Conservation (phyloP, 164 flowering plant species). For the Magnolia kwangsiensis region DNA sequence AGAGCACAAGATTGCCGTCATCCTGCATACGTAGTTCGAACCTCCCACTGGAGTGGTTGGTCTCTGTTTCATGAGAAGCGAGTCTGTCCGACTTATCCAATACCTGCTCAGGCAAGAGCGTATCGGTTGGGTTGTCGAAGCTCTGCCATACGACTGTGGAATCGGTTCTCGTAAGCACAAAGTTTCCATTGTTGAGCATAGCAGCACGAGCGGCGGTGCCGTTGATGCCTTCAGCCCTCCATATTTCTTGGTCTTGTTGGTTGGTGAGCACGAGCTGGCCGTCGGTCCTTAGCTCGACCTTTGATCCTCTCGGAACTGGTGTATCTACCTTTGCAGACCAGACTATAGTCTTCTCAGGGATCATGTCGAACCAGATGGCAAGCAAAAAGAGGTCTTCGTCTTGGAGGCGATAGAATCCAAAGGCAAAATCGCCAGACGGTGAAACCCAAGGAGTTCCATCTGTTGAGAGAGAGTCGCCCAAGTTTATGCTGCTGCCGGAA, state of each 20-base stretch:
- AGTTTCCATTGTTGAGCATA: slow-evolving; percentile 48
- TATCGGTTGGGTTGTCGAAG: slow-evolving; percentile 28
- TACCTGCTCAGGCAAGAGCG: slow-evolving; percentile 40
- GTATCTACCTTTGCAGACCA: slow-evolving; percentile 30
- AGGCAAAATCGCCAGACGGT: slow-evolving; percentile 35
- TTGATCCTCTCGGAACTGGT: slow-evolving; percentile 2
- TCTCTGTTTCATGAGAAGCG: slow-evolving; percentile 17
- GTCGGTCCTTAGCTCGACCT: not conserved
- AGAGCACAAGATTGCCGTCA: slow-evolving; percentile 38
- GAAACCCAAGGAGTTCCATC: slow-evolving; percentile 24
- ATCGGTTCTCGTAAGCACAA: slow-evolving; percentile 20
- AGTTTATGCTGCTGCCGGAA: slow-evolving; percentile 9
- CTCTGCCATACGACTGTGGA: slow-evolving; percentile 6
- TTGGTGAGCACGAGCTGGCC: not conserved
- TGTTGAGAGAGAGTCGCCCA: slow-evolving; percentile 28
- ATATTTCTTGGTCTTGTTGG: slow-evolving; percentile 6
- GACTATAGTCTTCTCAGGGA: slow-evolving; percentile 30
- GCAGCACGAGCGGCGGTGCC: slow-evolving; percentile 23
- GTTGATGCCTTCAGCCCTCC: not conserved
- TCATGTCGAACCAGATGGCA: slow-evolving; percentile 35
- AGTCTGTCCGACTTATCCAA: slow-evolving; percentile 13
- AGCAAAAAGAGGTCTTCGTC: slow-evolving; percentile 16
- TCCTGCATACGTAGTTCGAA: slow-evolving; percentile 20
- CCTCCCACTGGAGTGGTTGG: slow-evolving; percentile 34
- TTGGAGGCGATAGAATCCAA: slow-evolving; percentile 23